Evolutionary conservation across 768 basidiomycete genomes (phyloP).

Genomic region (Amanita pallidorosea): DNA sequence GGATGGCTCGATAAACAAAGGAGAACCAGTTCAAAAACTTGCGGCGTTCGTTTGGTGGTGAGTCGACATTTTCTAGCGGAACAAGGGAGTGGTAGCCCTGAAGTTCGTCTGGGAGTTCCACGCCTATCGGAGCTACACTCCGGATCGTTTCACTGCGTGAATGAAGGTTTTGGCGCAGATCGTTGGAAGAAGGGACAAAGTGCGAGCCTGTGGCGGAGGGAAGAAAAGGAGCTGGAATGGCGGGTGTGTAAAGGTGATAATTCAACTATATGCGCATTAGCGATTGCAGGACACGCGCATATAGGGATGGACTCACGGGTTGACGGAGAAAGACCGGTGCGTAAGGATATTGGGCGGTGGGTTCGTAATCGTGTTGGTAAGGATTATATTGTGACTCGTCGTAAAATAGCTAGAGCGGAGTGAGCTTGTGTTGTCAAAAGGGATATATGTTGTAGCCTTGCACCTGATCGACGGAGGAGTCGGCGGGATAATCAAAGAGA

Average conservation of each 20-base stretch:
- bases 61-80: slow-evolving; percentile 51
- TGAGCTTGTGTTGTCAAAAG: not conserved
- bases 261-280: slow-evolving; percentile 47
- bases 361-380: slow-evolving; percentile 5
- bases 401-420: not conserved
- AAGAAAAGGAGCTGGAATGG: slow-evolving; percentile 45
- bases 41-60: slow-evolving; percentile 41
- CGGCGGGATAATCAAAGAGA: slow-evolving; percentile 1
- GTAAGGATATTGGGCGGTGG: not conserved
- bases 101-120: slow-evolving; percentile 72
- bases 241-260: slow-evolving; percentile 84
- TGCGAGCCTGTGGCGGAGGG: slow-evolving; percentile 39
- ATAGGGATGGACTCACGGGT: not conserved
- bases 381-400: slow-evolving; percentile 7
- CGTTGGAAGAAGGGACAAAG: slow-evolving; percentile 49
- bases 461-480: slow-evolving; percentile 15
- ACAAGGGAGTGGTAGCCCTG: slow-evolving; percentile 86
- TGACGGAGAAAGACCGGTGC: slow-evolving; percentile 7
- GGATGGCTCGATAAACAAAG: slow-evolving; percentile 75
- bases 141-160: slow-evolving; percentile 60
- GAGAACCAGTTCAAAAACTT: slow-evolving; percentile 82
- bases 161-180: slow-evolving; percentile 34
- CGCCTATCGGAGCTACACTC: slow-evolving; percentile 32
- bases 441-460: slow-evolving; percentile 10
- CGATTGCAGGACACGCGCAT: not conserved